phyloP scores from a whole-genome alignment of 2,329 filamentous ascomycete species.

The Pezicula neosporulosa region DNA sequence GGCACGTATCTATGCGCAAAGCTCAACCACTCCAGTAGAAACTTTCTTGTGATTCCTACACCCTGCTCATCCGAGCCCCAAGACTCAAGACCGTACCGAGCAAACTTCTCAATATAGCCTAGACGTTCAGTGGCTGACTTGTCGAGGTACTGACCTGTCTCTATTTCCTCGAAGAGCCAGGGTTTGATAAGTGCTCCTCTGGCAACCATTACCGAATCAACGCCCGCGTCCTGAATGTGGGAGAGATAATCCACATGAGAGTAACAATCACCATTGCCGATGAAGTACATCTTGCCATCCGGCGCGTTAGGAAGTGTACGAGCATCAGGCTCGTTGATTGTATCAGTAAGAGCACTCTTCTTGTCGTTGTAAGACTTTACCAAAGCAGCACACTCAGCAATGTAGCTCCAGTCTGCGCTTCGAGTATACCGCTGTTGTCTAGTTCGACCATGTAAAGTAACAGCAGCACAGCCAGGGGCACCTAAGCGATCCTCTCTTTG shows the following conservation, averaged over 20 bases:
- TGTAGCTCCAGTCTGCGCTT: conserved; percentile 92
- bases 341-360: conserved; percentile 67
- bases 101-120: conserved; percentile 82
- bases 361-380: conserved; percentile 76
- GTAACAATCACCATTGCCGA: conserved; percentile 96
- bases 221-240: conserved; percentile 71
- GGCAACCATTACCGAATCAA: conserved; percentile 97
- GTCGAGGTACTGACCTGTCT: conserved; percentile 87
- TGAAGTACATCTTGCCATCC: conserved; percentile 76
- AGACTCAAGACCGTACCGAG: conserved; percentile 82
- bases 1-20: conserved; percentile 92
- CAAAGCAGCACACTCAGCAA: conserved; percentile 81
- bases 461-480: conserved; percentile 83
- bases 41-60: conserved; percentile 83
- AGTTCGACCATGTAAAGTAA: conserved; percentile 90
- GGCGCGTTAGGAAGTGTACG: conserved; percentile 65
- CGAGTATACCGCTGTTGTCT: conserved; percentile 93
- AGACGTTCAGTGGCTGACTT: conserved; percentile 89
- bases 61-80: conserved; percentile 97
- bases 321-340: conserved; percentile 70
- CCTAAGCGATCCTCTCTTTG: conserved; percentile 70
- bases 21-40: conserved; percentile 93
- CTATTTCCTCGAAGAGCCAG: conserved; percentile 97
- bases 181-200: conserved; percentile 95
- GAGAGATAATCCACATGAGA: conserved; percentile 85